Conservation (phyloP, 2,329 filamentous ascomycete genomes). For the Aureobasidium musti region DNA sequence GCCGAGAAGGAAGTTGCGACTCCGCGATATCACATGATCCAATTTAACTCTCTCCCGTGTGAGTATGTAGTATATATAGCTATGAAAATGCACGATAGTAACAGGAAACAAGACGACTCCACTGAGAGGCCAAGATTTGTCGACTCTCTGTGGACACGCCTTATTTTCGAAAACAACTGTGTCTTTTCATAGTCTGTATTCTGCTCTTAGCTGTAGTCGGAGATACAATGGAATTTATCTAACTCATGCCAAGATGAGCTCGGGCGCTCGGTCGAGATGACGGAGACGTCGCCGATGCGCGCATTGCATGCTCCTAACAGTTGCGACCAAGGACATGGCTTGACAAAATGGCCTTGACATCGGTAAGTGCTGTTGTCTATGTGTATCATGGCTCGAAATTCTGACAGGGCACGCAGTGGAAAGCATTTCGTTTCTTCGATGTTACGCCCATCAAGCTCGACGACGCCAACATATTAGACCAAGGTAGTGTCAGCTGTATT, state of each 20-base stretch:
- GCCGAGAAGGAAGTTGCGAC: background rate
- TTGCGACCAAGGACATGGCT: slow-evolving; percentile 15
- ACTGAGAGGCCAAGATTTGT: too few species aligned
- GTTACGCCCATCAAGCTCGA: slow-evolving; percentile 78
- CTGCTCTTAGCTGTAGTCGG: too few species aligned
- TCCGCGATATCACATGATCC: slow-evolving; percentile 6
- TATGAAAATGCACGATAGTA: too few species aligned
- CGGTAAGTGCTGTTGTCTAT: too few species aligned
- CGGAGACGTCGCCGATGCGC: background rate
- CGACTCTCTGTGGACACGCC: too few species aligned
- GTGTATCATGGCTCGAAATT: too few species aligned
- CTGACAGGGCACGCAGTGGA: too few species aligned
- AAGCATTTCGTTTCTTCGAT: slow-evolving; percentile 99
- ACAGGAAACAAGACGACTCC: too few species aligned
- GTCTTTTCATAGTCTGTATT: too few species aligned
- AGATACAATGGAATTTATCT: too few species aligned
- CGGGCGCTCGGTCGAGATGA: background rate
- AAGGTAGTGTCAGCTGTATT: slow-evolving; percentile 73
- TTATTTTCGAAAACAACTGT: too few species aligned
- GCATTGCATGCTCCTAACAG: background rate
- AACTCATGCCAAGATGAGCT: background rate
- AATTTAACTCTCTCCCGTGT: background rate
- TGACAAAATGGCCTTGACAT: slow-evolving; percentile 46
- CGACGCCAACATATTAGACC: slow-evolving; percentile 78
- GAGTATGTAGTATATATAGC: too few species aligned